phyloP scores from a whole-genome alignment of 345 rosid genomes.

The Aquilaria malaccensis region DNA sequence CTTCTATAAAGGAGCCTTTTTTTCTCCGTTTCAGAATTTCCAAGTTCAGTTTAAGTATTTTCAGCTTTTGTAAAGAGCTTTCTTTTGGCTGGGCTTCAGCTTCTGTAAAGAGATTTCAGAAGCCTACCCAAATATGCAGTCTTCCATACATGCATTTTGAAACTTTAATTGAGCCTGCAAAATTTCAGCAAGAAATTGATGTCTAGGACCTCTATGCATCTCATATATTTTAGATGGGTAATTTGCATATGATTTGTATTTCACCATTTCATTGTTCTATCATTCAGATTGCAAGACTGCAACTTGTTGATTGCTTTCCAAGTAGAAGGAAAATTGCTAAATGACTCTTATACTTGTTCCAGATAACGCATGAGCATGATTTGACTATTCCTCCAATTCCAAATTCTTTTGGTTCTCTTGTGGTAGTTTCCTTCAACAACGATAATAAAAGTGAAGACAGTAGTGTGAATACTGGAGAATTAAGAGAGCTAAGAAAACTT shows the following conservation, averaged over 20 bases:
- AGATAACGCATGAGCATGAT: conserved; percentile 21
- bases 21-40: too few relatives aligned
- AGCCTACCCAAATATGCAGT: too few relatives aligned
- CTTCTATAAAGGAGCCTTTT: too few relatives aligned
- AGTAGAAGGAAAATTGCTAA: not conserved
- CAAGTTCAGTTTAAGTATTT: too few relatives aligned
- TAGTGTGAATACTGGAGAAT: conserved; percentile 26
- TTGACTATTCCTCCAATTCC: conserved; percentile 18
- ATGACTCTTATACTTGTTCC: not conserved
- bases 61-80: too few relatives aligned
- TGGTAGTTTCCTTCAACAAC: conserved; percentile 21
- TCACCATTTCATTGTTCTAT: too few relatives aligned
- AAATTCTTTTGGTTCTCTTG: conserved; percentile 18
- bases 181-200: not conserved
- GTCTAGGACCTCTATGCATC: not conserved
- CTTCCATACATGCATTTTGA: too few relatives aligned
- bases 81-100: too few relatives aligned
- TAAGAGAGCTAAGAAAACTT: conserved; percentile 57
- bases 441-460: conserved; percentile 30
- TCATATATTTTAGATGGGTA: not conserved
- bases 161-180: too few relatives aligned
- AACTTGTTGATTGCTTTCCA: conserved; percentile 1
- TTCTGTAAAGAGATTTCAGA: too few relatives aligned
- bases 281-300: not conserved
- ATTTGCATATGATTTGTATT: not conserved